These are phyloP conservation scores for Amanita phalloides DNA, from an alignment of 768 basidiomycete species.

Conservation along the genomic window DNA sequence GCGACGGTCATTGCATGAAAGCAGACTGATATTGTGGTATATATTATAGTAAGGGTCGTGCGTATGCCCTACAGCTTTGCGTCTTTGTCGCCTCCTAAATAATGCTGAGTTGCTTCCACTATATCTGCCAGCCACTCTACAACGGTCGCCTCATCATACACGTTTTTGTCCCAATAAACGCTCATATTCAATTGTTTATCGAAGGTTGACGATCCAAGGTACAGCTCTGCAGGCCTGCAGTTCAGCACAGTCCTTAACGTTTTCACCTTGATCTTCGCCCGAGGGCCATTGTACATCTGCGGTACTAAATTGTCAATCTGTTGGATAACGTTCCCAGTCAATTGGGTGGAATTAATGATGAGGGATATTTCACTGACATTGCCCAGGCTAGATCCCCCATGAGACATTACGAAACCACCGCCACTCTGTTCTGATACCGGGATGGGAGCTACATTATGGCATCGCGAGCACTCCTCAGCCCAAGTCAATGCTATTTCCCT, in stretches of 20 bases:
- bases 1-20: constrained; percentile 48
- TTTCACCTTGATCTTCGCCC: constrained; percentile 3
- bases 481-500: constrained; percentile 7
- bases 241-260: constrained; percentile 11
- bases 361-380: neutral
- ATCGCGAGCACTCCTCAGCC: neutral
- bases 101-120: constrained; percentile 18
- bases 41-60: neutral
- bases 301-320: constrained; percentile 5
- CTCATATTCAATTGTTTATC: constrained; percentile 21
- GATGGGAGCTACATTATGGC: constrained; percentile 3
- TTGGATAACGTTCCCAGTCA: neutral
- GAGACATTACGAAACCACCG: constrained; percentile 7
- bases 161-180: constrained; percentile 33
- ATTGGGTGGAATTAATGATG: neutral
- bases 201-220: constrained; percentile 19
- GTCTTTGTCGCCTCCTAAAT: constrained; percentile 13
- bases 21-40: neutral
- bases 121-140: constrained; percentile 40
- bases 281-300: neutral
- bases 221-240: constrained; percentile 20
- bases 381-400: constrained; percentile 11
- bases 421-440: constrained; percentile 8
- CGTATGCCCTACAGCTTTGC: neutral
- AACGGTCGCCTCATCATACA: constrained; percentile 28